Conservation (phyloP, 2,329 filamentous ascomycete species). For the Penicillium sclerotiorum region DNA sequence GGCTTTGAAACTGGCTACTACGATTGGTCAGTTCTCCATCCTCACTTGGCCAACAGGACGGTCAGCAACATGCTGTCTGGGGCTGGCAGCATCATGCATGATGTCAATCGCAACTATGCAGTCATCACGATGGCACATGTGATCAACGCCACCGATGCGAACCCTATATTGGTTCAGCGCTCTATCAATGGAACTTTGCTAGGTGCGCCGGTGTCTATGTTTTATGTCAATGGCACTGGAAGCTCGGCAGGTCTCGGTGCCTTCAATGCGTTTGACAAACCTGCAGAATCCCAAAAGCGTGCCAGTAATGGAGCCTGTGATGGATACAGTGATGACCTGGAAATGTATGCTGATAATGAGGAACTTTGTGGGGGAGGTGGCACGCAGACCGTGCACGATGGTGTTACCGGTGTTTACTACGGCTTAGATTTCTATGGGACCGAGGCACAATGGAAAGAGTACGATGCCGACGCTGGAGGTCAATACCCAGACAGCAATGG, state of each 20-base stretch:
- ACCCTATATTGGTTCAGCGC: not conserved
- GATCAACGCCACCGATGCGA: not conserved
- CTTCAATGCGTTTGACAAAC: not conserved
- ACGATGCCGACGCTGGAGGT: slow-evolving; percentile 1
- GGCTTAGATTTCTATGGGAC: not conserved
- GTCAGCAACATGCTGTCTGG: not conserved
- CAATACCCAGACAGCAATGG: slow-evolving; percentile 2
- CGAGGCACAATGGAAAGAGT: not conserved
- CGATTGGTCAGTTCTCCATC: not conserved
- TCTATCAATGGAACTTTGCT: not conserved
- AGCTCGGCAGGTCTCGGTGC: not conserved
- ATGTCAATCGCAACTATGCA: not conserved
- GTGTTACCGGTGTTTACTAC: slow-evolving; percentile 1
- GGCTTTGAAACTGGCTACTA: not conserved
- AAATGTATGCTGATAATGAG: not conserved
- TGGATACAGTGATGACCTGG: not conserved
- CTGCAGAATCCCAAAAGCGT: not conserved
- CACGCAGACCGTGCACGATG: not conserved
- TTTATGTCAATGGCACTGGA: not conserved
- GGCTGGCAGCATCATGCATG: not conserved
- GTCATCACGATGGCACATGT: not conserved
- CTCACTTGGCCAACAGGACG: not conserved
- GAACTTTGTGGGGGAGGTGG: not conserved
- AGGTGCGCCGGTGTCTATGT: not conserved
- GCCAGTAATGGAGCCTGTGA: not conserved